Conservation (phyloP, 441 rosid species). For the Gossypium schwendimanii region DNA sequence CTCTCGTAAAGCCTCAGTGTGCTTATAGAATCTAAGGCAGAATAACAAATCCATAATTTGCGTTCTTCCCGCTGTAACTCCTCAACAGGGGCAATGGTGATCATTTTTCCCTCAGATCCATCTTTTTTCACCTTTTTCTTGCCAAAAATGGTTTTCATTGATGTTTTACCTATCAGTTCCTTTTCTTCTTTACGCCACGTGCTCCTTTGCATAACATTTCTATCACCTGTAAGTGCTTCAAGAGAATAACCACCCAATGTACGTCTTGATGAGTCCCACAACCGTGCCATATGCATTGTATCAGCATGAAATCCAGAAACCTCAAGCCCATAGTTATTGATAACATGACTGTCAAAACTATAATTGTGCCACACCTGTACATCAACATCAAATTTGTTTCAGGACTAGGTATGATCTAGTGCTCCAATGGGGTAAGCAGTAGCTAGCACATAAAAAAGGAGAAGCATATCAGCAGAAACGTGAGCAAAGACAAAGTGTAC, state of each 20-base stretch:
- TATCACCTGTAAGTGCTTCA: slow-evolving; percentile 83
- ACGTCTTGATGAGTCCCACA: slow-evolving; percentile 88
- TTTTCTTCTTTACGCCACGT: slow-evolving; percentile 31
- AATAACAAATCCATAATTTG: slow-evolving; percentile 77
- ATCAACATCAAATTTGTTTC: slow-evolving; percentile 10
- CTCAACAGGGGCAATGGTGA: slow-evolving; percentile 67
- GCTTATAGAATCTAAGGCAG: slow-evolving; percentile 87
- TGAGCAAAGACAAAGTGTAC: not conserved
- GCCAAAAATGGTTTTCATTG: slow-evolving; percentile 86
- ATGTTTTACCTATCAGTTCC: slow-evolving; percentile 67
- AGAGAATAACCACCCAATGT: slow-evolving; percentile 82
- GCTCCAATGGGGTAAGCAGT: slow-evolving; percentile 7
- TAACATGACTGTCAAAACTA: slow-evolving; percentile 83
- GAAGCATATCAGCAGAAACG: slow-evolving; percentile 6
- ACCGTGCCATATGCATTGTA: slow-evolving; percentile 96
- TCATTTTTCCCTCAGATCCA: slow-evolving; percentile 80
- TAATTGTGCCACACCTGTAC: slow-evolving; percentile 93
- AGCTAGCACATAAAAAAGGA: slow-evolving; percentile 14
- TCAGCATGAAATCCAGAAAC: slow-evolving; percentile 91
- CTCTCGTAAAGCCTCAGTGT: slow-evolving; percentile 80
- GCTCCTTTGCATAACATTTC: slow-evolving; percentile 44
- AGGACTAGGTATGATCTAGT: not conserved
- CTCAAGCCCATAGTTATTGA: slow-evolving; percentile 68
- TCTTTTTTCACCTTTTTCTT: slow-evolving; percentile 78
- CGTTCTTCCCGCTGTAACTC: slow-evolving; percentile 75